Conservation (phyloP, 192 early-diverging fungal genomes). For the Coemansia sp. region DNA sequence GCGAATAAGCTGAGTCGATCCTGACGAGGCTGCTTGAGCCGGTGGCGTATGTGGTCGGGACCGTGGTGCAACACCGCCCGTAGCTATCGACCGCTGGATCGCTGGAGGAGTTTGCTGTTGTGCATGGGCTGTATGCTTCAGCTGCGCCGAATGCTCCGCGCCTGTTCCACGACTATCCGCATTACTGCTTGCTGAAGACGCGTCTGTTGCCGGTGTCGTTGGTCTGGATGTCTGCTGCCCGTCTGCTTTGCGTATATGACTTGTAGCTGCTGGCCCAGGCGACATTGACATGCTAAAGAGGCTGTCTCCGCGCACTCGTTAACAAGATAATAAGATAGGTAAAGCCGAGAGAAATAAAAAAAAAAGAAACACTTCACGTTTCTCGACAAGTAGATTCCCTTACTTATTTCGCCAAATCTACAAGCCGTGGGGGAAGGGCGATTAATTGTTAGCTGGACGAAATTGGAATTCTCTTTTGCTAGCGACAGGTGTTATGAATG, state of each 20-base stretch:
- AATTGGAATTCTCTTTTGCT: too few species aligned
- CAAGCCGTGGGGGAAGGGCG: not conserved
- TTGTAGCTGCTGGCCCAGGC: not conserved
- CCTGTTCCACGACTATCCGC: slow-evolving; percentile 1
- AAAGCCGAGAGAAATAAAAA: not conserved
- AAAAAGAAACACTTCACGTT: not conserved
- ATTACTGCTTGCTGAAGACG: not conserved
- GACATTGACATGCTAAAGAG: slow-evolving; percentile 7
- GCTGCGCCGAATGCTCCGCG: not conserved
- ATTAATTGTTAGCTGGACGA: too few species aligned
- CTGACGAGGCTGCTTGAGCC: not conserved
- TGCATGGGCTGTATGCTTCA: not conserved
- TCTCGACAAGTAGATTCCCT: not conserved
- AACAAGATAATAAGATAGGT: not conserved
- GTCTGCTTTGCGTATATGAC: slow-evolving; percentile 1
- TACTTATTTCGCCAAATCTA: not conserved
- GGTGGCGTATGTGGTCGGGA: not conserved
- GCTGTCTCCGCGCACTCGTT: not conserved
- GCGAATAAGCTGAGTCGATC: slow-evolving; percentile 32
- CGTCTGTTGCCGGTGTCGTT: not conserved
- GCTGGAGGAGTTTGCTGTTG: not conserved
- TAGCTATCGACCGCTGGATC: not conserved
- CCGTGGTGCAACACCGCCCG: not conserved
- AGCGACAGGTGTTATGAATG: too few species aligned
- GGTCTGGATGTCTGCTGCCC: not conserved